Conservation (phyloP, 768 basidiomycete species). For the Rhizopogon rudus region DNA sequence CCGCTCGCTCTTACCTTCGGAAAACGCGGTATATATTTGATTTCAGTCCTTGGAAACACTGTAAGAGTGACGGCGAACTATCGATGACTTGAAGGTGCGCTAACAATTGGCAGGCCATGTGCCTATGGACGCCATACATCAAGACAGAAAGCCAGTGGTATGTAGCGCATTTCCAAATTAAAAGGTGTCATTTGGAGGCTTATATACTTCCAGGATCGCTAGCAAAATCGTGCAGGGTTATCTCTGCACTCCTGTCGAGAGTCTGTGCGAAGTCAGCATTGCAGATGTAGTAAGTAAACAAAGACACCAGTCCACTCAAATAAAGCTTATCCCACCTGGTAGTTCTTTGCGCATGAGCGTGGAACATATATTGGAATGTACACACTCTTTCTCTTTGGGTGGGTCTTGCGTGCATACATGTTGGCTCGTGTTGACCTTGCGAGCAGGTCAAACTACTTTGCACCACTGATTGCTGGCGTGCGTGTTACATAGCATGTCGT, state of each 20-base stretch:
- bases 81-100: neutral
- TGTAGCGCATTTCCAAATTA: neutral
- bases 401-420: neutral
- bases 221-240: conserved; percentile 16
- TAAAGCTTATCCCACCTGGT: neutral
- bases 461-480: conserved; percentile 16
- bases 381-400: conserved; percentile 16
- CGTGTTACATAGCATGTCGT: neutral
- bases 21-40: conserved; percentile 14
- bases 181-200: neutral
- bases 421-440: neutral
- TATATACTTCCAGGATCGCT: conserved; percentile 7
- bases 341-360: conserved; percentile 18
- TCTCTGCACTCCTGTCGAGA: conserved; percentile 18
- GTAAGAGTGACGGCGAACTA: neutral
- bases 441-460: conserved; percentile 15
- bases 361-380: conserved; percentile 16
- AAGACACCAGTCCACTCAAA: neutral
- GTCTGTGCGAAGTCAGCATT: conserved; percentile 16
- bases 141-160: conserved; percentile 15
- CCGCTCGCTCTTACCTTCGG: conserved; percentile 15
- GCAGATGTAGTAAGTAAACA: conserved; percentile 8
- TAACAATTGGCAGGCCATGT: conserved; percentile 9
- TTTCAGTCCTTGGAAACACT: conserved; percentile 13
- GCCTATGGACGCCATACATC: conserved; percentile 15